phyloP scores from a whole-genome alignment of 345 rosid species.

The Lagerstroemia speciosa region DNA sequence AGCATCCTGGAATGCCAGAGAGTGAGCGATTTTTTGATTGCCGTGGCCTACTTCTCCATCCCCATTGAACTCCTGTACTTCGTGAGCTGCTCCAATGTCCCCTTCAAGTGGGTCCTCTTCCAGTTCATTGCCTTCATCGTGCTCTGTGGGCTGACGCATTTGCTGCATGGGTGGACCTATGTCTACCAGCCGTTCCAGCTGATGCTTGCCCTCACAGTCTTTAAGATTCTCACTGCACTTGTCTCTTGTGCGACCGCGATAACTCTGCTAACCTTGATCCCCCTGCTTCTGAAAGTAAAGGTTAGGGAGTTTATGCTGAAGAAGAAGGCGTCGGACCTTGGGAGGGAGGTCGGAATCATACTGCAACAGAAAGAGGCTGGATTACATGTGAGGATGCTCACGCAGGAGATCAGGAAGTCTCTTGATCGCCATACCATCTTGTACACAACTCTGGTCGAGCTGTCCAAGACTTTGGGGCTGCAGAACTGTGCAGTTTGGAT shows the following conservation, averaged over 20 bases:
- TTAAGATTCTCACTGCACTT: constrained; percentile 85
- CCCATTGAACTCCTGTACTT: constrained; percentile 91
- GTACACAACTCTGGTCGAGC: constrained; percentile 82
- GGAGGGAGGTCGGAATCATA: constrained; percentile 83
- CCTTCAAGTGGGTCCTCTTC: constrained; percentile 95
- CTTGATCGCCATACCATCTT: constrained; percentile 80
- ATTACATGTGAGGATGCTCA: constrained; percentile 85
- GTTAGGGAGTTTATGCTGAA: constrained; percentile 87
- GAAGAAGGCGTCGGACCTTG: constrained; percentile 86
- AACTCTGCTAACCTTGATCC: constrained; percentile 79
- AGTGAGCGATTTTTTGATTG: constrained; percentile 89
- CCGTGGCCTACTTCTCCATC: constrained; percentile 90
- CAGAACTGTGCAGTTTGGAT: constrained; percentile 97
- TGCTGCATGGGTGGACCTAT: constrained; percentile 90
- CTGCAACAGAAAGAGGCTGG: constrained; percentile 83
- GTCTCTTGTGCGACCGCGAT: constrained; percentile 96
- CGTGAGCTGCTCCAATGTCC: constrained; percentile 85
- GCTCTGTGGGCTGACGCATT: constrained; percentile 93
- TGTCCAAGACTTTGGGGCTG: constrained; percentile 73
- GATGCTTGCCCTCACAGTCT: constrained; percentile 81
- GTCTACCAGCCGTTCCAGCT: constrained; percentile 73
- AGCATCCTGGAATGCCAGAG: constrained; percentile 70
- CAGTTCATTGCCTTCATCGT: constrained; percentile 96
- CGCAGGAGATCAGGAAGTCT: constrained; percentile 86
- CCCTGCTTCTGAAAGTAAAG: constrained; percentile 86